Evolutionary conservation across 2,329 filamentous ascomycete genomes (phyloP), one percentile per base, ranked within the genome.

Genomic region (Anisogramma anomala): DNA sequence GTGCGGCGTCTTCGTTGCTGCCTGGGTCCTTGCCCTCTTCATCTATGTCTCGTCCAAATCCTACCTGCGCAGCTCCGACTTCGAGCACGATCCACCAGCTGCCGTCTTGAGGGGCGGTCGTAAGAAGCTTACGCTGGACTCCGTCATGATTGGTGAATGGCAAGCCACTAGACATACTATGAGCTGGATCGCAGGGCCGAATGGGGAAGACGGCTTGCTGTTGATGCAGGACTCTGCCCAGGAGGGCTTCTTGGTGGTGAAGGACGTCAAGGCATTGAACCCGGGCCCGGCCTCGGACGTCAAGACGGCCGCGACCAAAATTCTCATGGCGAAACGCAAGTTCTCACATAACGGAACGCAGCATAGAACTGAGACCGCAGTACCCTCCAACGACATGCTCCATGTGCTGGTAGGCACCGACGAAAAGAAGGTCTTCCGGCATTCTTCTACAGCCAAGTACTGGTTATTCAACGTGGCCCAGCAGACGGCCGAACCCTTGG

Each of bases 391-490:
- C 20, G 77, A 96, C 58, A 69, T 94, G 58, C 85, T 79, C 53
- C 89, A 84, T 58, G 86, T 98, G 3, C 71, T 98, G 38, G 65
- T 95, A n/a, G 72, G 79, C 36, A 85, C 86, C 7, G 68, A 86
- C 39, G 58, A 67, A 17, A 63, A 84, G 58, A 77, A 75, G 53
- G 87, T 91, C 53, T 98, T 87, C 82, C 79, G 91, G 50, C 83
- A 96, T 60, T 96, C 89, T 0, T 88, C 76, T 54, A 87, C 79
- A 8, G 89, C 82, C 0, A 68, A 73, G 19, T 98, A 95, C 65
- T 98, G 84, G 77, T 79, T 98, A 45, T 83, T 95, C 50, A 84
- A 98, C 56, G 91, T 98, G 19, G 77, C 74, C 23, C 80, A 78
- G 1, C 88, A 95, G 58, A 72, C 64, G 1, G 83, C 73, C 1